Conservation (phyloP, 495 filamentous ascomycete species). For the Penicillium waksmanii region DNA sequence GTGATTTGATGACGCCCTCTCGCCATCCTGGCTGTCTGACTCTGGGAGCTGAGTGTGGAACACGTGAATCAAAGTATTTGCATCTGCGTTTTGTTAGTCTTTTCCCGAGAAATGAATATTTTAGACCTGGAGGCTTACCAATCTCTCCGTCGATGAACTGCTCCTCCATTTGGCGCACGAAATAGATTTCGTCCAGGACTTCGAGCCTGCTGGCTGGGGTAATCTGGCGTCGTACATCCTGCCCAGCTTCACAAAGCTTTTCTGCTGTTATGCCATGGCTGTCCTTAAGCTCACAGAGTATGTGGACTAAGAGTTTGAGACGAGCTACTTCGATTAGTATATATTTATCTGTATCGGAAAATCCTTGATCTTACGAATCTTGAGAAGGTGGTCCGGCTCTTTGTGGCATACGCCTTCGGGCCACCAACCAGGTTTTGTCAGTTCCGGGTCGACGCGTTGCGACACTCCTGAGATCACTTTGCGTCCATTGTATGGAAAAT, state of each 20-base stretch:
- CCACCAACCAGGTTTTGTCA: slow-evolving; percentile 76
- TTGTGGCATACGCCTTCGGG: slow-evolving; percentile 66
- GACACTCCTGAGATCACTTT: slow-evolving; percentile 46
- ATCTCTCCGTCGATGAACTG: slow-evolving; percentile 61
- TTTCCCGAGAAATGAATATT: background rate
- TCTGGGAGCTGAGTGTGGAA: slow-evolving; percentile 28
- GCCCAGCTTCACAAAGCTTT: slow-evolving; percentile 48
- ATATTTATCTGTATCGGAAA: background rate
- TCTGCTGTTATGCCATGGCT: slow-evolving; percentile 47
- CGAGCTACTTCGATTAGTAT: slow-evolving; percentile 50
- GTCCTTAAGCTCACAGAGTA: slow-evolving; percentile 54
- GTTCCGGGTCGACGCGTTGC: slow-evolving; percentile 43
- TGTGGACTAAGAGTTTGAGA: slow-evolving; percentile 62
- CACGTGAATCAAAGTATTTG: slow-evolving; percentile 25
- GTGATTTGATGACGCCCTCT: background rate
- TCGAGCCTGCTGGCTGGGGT: slow-evolving; percentile 35
- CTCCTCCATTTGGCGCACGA: slow-evolving; percentile 66
- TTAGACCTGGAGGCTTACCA: slow-evolving; percentile 46
- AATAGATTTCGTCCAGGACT: slow-evolving; percentile 68
- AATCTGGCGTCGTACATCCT: slow-evolving; percentile 46
- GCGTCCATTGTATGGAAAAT: slow-evolving; percentile 74
- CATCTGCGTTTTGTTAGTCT: slow-evolving; percentile 21
- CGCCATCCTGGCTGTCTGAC: background rate
- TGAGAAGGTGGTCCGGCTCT: slow-evolving; percentile 81
- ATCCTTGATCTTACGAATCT: slow-evolving; percentile 59